These are phyloP conservation scores for Pseudogymnoascus sp. DNA, from an alignment of 2,329 filamentous ascomycete genomes.

Conservation along the genomic window DNA sequence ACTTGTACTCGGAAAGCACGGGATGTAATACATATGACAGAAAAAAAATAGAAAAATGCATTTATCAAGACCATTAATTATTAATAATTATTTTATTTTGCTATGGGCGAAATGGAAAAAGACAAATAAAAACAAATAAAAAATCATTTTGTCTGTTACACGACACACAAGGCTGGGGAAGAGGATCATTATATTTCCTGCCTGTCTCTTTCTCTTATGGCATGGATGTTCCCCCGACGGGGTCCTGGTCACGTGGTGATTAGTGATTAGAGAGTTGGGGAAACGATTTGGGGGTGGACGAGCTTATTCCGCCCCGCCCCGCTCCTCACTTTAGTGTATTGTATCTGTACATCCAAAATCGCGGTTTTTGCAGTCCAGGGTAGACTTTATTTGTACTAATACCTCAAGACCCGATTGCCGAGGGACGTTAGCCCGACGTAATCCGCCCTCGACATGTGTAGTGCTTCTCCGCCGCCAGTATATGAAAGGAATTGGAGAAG, in stretches of 20 bases:
- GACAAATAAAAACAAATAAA: background rate
- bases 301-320: constrained; percentile 4
- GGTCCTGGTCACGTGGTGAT: background rate
- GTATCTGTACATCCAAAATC: background rate
- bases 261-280: background rate
- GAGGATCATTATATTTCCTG: background rate
- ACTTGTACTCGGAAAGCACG: background rate
- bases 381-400: background rate
- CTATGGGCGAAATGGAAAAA: background rate
- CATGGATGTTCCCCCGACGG: background rate
- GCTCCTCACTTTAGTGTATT: background rate
- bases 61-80: background rate
- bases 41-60: background rate
- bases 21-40: background rate
- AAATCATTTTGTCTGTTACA: background rate
- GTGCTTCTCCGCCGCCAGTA: background rate
- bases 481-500: constrained; percentile 7
- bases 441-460: constrained; percentile 2
- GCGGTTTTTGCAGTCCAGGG: background rate
- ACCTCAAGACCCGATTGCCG: background rate
- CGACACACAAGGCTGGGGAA: background rate
- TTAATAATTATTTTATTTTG: background rate
- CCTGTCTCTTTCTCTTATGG: no score
- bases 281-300: background rate
- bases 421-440: constrained; percentile 1